phyloP scores from a whole-genome alignment of 805 yeast genomes.

The Candida ovalis region DNA sequence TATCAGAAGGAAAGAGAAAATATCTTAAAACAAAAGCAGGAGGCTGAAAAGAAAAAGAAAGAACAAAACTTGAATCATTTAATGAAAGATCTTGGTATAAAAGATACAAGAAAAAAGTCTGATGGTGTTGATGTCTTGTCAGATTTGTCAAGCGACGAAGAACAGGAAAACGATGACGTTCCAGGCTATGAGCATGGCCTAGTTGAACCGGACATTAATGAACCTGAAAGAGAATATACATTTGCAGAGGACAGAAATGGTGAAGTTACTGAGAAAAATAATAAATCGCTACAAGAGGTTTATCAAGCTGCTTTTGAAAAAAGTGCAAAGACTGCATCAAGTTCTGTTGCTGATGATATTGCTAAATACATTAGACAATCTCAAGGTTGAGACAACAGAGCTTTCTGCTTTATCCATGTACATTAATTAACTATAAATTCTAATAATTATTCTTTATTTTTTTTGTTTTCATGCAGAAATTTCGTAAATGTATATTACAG shows the following conservation, averaged over 20 bases:
- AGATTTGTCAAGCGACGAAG: constrained; percentile 42
- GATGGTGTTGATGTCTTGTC: constrained; percentile 46
- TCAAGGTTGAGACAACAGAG: constrained; percentile 15
- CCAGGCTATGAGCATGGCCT: constrained; percentile 39
- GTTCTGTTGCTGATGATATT: constrained; percentile 67
- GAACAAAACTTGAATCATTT: constrained; percentile 65
- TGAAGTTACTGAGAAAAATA: constrained; percentile 49
- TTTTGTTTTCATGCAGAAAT: too few species aligned
- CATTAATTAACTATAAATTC: background rate
- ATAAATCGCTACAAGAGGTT: constrained; percentile 55
- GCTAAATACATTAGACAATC: constrained; percentile 52
- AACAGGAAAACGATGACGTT: constrained; percentile 45
- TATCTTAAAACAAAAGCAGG: constrained; percentile 70
- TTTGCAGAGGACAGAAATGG: constrained; percentile 61
- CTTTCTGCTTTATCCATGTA: background rate
- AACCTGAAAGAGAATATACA: constrained; percentile 60
- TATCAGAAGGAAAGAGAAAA: constrained; percentile 86
- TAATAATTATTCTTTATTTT: too few species aligned
- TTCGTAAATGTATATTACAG: too few species aligned
- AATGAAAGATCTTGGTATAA: constrained; percentile 83
- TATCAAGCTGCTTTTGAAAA: constrained; percentile 71
- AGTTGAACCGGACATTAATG: constrained; percentile 35
- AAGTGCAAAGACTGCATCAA: constrained; percentile 57
- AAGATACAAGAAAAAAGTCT: constrained; percentile 31
- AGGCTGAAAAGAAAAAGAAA: constrained; percentile 67